Base-by-base conservation (phyloP, 1,284 basidiomycete species). In the Kalmanozyma brasiliensis region DNA sequence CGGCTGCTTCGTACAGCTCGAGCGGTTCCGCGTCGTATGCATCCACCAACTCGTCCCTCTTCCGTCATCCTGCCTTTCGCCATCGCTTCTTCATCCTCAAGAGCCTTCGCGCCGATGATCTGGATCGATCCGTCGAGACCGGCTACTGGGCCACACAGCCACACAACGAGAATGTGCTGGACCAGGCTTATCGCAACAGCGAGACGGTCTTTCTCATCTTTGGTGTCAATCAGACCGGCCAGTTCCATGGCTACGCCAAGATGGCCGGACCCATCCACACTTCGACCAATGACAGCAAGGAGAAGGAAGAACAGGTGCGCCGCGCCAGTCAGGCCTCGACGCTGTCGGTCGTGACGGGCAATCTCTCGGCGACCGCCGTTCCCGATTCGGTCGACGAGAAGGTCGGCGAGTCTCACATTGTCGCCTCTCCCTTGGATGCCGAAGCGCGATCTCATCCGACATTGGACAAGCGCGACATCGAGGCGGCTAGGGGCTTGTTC, bases 21-120 rank as follows among this genome's bases (percentile, higher is more conserved):
- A 56, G 65, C 29, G 74, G 72, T 19, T 74, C 76, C 8, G 44
- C 63, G 8, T 79, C 78, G 0, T 76, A 74, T 36, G 36, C 79
- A 0, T 80, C 79, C 2, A 81, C 79, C 40, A 79, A 79, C 55
- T 81, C 79, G 0, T 92, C 91, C 20, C 89, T 90, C 73, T 82
- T 95, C 66, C 84, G 94, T 8, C 76, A 85, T 8, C 86, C 85
- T 40, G 85, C 91, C 80, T 97, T 96, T 82, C 91, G 92, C 4
- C 87, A 88, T 77, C 88, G 94, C 22, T 94, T 89, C 82, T 97
- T 97, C 77, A 94, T 97, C 63, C 87, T 97, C 72, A 97, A 98
- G 83, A 93, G 91, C 30, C 83, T 80, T 35, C 62, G 56, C 46
- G 75, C 92, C 89, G 87, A 87, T 67, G 93, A 96, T 80, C 85